Percentiles rank a stretch among this genome's conserved stretches.
These are phyloP conservation scores for Zhuliangozyma parablackwelliae DNA, from an alignment of 1,139 yeast species.

Conservation along the genomic window DNA sequence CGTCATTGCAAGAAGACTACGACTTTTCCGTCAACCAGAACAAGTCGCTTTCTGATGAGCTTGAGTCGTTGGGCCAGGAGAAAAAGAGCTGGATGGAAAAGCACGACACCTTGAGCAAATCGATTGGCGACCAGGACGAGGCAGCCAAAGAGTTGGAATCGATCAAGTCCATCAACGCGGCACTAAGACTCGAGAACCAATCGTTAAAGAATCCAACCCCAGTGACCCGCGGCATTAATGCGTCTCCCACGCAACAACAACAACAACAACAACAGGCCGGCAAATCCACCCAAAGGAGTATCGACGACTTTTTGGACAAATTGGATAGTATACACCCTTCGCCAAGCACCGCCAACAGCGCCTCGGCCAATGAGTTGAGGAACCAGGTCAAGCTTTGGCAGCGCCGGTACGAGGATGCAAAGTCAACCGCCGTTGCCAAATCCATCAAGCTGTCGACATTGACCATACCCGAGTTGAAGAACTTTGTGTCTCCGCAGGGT, in stretches of 20 bases:
- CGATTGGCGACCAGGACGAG: slow-evolving; percentile 8
- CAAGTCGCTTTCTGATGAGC: slow-evolving; percentile 19
- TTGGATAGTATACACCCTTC: slow-evolving; percentile 19
- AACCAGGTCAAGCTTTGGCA: slow-evolving; percentile 42
- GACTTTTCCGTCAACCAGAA: slow-evolving; percentile 19
- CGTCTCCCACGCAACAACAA: slow-evolving; percentile 1
- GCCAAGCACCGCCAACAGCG: slow-evolving; percentile 13
- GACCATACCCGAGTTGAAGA: slow-evolving; percentile 21
- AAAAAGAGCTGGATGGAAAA: slow-evolving; percentile 9
- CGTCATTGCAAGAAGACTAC: slow-evolving; percentile 21
- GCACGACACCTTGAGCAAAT: slow-evolving; percentile 7
- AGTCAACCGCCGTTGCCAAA: slow-evolving; percentile 25
- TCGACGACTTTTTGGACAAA: slow-evolving; percentile 27
- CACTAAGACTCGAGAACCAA: slow-evolving; percentile 38
- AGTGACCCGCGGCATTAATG: slow-evolving; percentile 1
- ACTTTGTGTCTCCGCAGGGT: slow-evolving; percentile 37
- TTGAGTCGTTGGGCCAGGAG: slow-evolving; percentile 17
- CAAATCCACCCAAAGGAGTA: slow-evolving; percentile 11
- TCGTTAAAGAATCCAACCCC: slow-evolving; percentile 23
- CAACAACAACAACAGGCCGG: slow-evolving; percentile 1
- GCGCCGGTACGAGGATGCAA: slow-evolving; percentile 39
- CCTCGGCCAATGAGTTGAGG: slow-evolving; percentile 22
- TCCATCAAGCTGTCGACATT: slow-evolving; percentile 20
- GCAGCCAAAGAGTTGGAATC: slow-evolving; percentile 20
- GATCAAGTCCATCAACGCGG: slow-evolving; percentile 29